Evolutionary conservation across 78 protist genomes (phyloP), one percentile per base, ranked within the genome.

Genomic region (Dictyostelium firmibasis): DNA sequence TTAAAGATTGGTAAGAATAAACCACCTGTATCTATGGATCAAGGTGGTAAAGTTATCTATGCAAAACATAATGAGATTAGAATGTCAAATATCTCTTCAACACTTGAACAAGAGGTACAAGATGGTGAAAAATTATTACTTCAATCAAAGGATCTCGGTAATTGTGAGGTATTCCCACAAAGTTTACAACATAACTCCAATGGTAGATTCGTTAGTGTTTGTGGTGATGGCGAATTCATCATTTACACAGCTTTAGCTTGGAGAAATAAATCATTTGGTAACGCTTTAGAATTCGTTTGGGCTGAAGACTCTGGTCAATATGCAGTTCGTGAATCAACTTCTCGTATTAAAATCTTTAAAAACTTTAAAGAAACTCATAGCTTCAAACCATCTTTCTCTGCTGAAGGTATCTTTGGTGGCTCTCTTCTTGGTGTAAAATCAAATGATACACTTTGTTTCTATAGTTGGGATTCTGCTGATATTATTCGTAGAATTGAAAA

Each of bases 171-270:
- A 6, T 85, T 81, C 47, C 99, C 99, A 8, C 98, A 94, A 75
- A 14, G 47, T 3, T 84, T 99, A 44, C 11, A 18, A 77, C 99
- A 98, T 92, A 95, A 89, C 70, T 97, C 99, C 33, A 98, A 97
- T 78, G 99, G 99, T 33, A 94, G 99, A n/a, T 97, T 96, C 43
- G 98, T 98, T 7, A 97, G 96, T 13, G 99, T 98, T 20, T 88
- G 97, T 83, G 99, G 99, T 74, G 99, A 99, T 64, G 99, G 99
- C 36, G 99, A 99, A 69, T 99, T 96, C 85, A 97, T 97, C 84
- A 96, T 99, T 82, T 97, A 99, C 97, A 98, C 99, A 6, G 99
- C 99, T 2, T 77, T 96, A 5, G 97, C 97, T 0, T 98, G 99
- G 98, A 77, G 99, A 44, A 98, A 97, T 79, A 98, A 98, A 97